Evolutionary conservation across 1,284 basidiomycete species (phyloP).

Genomic region (Boletus smithii): DNA sequence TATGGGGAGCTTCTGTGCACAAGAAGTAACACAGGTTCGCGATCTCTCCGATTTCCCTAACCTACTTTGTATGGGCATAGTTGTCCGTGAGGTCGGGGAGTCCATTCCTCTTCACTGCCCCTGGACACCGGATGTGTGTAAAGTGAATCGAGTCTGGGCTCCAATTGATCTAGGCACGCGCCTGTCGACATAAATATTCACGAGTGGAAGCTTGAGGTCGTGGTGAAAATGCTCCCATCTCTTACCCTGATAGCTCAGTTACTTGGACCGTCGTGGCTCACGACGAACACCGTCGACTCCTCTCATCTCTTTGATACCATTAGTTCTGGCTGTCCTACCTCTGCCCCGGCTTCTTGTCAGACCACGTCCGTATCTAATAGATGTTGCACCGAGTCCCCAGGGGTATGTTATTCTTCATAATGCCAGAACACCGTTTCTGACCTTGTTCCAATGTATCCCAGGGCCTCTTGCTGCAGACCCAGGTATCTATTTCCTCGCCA

Average conservation of each 20-base stretch:
- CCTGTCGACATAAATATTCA: constrained; percentile 18
- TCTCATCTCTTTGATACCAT: constrained; percentile 31
- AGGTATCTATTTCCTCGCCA: constrained; percentile 36
- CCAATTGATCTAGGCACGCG: not conserved
- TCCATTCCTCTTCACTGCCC: not conserved
- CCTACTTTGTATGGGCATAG: not conserved
- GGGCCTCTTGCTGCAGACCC: constrained; percentile 64
- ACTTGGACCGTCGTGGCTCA: constrained; percentile 15
- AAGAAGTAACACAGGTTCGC: not conserved
- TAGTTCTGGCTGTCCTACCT: constrained; percentile 42
- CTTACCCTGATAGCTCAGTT: constrained; percentile 20
- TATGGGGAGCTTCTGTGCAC: not conserved
- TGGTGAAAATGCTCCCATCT: constrained; percentile 21
- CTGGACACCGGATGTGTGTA: not conserved
- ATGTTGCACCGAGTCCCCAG: constrained; percentile 56
- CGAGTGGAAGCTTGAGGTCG: not conserved
- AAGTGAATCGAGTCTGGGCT: not conserved
- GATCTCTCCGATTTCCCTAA: not conserved
- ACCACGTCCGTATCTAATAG: constrained; percentile 39
- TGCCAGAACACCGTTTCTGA: not conserved
- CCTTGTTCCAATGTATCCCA: constrained; percentile 23
- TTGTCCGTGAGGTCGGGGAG: not conserved
- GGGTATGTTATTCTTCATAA: constrained; percentile 29
- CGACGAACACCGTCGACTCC: constrained; percentile 18
- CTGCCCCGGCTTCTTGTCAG: constrained; percentile 45